Percentiles rank a stretch among this genome's conserved stretches.
These are phyloP conservation scores for Arxiozyma bovina DNA, from an alignment of 1,139 yeast species.

Conservation along the genomic window DNA sequence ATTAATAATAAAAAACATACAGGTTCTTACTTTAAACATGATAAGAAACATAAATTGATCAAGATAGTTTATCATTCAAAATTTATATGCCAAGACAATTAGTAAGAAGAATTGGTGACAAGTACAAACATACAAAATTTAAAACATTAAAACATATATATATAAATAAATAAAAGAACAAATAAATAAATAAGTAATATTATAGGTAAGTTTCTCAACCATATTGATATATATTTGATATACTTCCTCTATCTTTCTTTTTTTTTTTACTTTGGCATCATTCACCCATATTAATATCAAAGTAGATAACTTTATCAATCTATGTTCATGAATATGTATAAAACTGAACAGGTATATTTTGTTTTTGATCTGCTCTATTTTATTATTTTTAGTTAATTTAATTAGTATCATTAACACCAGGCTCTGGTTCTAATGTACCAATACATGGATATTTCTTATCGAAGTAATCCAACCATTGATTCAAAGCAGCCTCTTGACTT, in stretches of 20 bases:
- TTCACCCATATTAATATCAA: not conserved
- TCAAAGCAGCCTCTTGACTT: conserved; percentile 59
- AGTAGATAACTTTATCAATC: too few species aligned
- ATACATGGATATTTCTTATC: conserved; percentile 66
- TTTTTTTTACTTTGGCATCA: too few species aligned
- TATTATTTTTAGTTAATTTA: not conserved
- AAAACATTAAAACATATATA: too few species aligned
- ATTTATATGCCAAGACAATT: not conserved
- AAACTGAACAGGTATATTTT: not conserved
- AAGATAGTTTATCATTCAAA: not conserved
- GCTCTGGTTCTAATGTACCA: conserved; percentile 44
- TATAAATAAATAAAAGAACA: too few species aligned
- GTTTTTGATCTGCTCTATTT: not conserved
- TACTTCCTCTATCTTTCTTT: too few species aligned
- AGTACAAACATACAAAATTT: not conserved
- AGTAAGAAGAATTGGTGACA: not conserved
- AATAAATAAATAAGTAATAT: too few species aligned
- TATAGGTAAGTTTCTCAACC: not conserved
- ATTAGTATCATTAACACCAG: conserved; percentile 21
- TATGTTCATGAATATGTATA: not conserved
- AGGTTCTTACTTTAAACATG: not conserved
- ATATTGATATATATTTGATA: too few species aligned
- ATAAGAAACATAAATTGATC: not conserved
- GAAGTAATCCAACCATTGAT: conserved; percentile 83
- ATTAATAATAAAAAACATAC: not conserved